Base-by-base conservation (phyloP, 331 rosid species). In the Pyracantha coccinea region DNA sequence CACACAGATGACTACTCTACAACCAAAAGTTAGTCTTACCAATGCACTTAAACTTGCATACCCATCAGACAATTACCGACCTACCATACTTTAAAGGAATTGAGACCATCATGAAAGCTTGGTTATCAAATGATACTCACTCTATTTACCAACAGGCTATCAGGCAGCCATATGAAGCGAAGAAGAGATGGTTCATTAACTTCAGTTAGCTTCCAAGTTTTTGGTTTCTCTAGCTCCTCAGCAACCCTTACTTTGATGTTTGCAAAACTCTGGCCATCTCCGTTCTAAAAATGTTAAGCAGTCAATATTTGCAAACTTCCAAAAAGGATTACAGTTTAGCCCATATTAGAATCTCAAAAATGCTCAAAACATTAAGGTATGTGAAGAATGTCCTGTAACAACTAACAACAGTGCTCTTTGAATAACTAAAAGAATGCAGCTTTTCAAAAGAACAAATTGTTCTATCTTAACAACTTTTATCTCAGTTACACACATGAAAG, bases 121-220 rank as follows among this genome's bases (percentile, higher is more conserved):
- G 44, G 67, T 27, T 15, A 28, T 12, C 38, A 27, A 25, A 62
- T 17, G 19, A 47, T 61, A 61, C 20, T 61, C 66, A 75, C 78
- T 68, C 60, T 75, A 50, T 15, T 55, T 19, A 70, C 32, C 71
- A 63, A 23, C 44, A 45, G 52, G 31, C 62, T 45, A 27, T 66
- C 79, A 23, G 66, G 58, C 55, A 75, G 73, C 38, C 66, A 31
- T 59, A 66, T 52, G 35, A 66, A 75, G 55, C 68, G 45, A 53
- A 75, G 73, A 33, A 64, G 79, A 66, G 79, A 66, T 38, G 73
- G 27, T 75, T 75, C 66, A 38, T 53, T 55, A 21, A 75, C 28
- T 24, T 66, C 79, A 8, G 79, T 75, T 64, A 66, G 66, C 67
- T 75, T 75, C 78, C 66, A 66, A 16, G 24, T 25, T 69, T 75